Evolutionary conservation across 352 stramenopile genomes (phyloP), one percentile per base, ranked within the genome.

Genomic region (Nothophytophthora sp.): DNA sequence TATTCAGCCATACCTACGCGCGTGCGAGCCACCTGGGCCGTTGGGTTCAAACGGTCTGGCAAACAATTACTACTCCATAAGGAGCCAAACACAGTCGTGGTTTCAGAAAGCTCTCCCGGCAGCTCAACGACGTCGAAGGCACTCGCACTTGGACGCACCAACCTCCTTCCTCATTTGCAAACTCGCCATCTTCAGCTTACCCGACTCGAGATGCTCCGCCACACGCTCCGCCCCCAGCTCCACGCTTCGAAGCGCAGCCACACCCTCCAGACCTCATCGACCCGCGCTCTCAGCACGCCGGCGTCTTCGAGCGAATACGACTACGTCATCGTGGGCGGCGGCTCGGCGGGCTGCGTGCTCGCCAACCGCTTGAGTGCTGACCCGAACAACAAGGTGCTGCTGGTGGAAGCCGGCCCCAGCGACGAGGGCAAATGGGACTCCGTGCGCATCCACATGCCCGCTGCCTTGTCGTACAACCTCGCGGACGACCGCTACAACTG

Each of bases 241-340:
- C 8, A 20, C 32, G 32, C 32, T 9, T 10, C 15, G 27, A 20
- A 22, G 34, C 37, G 3, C 44, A 16, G 29, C 24, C 37, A 27
- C 8, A 8, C 23, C 11, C 6, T 34, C 4, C 25, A 25, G 3
- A 32, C 28, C 16, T 18, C 45, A 35, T 19, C 54, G 16, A 24
- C 41, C 6, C 64, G 67, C 44, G 56, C 53, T 9, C 47, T 80
- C 47, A 60, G 64, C 37, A 61, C 60, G 19, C 41, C 58, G 12
- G 24, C 44, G 1, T 23, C 45, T 3, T 60, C 50, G 3, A 24
- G 55, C 22, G 74, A 83, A 48, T 90, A 76, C 63, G 91, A 98
- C 70, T 98, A 95, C 67, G 79, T 98, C 45, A 84, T 98, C 48
- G 82, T 98, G n/a, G 92, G 92, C 50, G 89, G 64, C 13, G 92